Evolutionary conservation across 2,329 filamentous ascomycete genomes (phyloP).

Genomic region (Trichoderma hamatum): DNA sequence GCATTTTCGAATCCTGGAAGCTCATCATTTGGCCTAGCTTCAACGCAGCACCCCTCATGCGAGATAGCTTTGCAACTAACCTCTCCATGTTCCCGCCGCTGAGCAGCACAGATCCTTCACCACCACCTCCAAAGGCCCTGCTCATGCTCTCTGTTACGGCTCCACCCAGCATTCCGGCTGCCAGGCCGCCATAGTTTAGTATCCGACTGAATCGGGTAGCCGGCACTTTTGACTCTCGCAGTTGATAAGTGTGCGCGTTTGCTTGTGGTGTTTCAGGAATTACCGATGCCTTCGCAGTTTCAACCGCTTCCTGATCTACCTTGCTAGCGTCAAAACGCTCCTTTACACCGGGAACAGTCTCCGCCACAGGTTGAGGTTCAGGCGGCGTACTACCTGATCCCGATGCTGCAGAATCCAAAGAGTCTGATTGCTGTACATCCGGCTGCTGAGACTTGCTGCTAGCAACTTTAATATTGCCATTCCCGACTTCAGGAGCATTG

Average conservation of each 20-base stretch:
- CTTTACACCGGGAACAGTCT: background rate
- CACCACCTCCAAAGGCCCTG: constrained; percentile 70
- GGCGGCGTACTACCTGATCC: background rate
- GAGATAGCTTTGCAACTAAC: constrained; percentile 86
- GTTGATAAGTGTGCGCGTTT: constrained; percentile 57
- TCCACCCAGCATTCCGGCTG: constrained; percentile 92
- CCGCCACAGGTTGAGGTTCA: background rate
- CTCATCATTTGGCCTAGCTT: constrained; percentile 98
- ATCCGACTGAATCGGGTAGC: constrained; percentile 83
- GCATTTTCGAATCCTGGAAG: constrained; percentile 95
- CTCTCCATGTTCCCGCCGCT: constrained; percentile 91
- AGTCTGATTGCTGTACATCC: background rate
- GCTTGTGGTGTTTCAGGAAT: constrained; percentile 25
- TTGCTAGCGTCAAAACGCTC: constrained; percentile 1
- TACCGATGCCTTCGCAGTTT: constrained; percentile 36
- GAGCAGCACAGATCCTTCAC: constrained; percentile 77
- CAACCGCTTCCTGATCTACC: constrained; percentile 25
- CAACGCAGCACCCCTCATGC: constrained; percentile 95
- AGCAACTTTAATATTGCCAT: background rate
- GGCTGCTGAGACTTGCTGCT: background rate
- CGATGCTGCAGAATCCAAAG: constrained; percentile 4
- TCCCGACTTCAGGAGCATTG: background rate
- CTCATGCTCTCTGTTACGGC: constrained; percentile 84
- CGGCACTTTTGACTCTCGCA: constrained; percentile 88
- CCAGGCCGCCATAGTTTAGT: constrained; percentile 93